These are phyloP conservation scores for Neckera pumila DNA, from an alignment of 225 moss, liverwort and hornwort genomes.

Conservation along the genomic window DNA sequence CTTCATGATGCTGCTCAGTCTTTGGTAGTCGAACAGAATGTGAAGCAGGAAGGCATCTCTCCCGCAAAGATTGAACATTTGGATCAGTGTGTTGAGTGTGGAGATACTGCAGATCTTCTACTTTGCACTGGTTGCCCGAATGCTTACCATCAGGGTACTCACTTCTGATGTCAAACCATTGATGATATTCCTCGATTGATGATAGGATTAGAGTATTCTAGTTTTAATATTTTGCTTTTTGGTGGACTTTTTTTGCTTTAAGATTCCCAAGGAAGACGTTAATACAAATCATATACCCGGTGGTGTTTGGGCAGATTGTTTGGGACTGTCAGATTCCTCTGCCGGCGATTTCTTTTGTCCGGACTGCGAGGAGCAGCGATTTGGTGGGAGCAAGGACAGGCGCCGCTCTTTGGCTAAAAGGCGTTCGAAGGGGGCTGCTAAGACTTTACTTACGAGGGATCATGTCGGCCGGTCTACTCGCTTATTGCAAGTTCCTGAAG, in stretches of 20 bases:
- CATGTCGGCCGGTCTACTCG: slow-evolving; percentile 53
- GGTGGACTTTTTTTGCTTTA: background rate
- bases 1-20: slow-evolving; percentile 68
- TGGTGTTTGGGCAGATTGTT: slow-evolving; percentile 54
- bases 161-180: background rate
- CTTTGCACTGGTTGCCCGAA: slow-evolving; percentile 71
- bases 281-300: background rate
- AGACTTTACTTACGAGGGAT: slow-evolving; percentile 29
- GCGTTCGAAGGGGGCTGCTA: slow-evolving; percentile 33
- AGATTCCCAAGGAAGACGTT: background rate
- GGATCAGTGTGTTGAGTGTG: slow-evolving; percentile 82
- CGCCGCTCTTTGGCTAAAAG: slow-evolving; percentile 37
- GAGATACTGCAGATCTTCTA: slow-evolving; percentile 68
- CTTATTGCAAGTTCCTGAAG: slow-evolving; percentile 56
- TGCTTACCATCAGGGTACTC: slow-evolving; percentile 68
- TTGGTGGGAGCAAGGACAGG: slow-evolving; percentile 27
- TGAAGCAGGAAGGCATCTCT: slow-evolving; percentile 31
- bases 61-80: slow-evolving; percentile 53
- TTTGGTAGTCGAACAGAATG: slow-evolving; percentile 42
- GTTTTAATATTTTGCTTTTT: background rate
- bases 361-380: slow-evolving; percentile 48
- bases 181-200: background rate
- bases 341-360: slow-evolving; percentile 64
- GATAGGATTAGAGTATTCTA: background rate
- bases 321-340: slow-evolving; percentile 37